Conservation (phyloP, 257 asterid species). For the Fraxinus quadrangulata region DNA sequence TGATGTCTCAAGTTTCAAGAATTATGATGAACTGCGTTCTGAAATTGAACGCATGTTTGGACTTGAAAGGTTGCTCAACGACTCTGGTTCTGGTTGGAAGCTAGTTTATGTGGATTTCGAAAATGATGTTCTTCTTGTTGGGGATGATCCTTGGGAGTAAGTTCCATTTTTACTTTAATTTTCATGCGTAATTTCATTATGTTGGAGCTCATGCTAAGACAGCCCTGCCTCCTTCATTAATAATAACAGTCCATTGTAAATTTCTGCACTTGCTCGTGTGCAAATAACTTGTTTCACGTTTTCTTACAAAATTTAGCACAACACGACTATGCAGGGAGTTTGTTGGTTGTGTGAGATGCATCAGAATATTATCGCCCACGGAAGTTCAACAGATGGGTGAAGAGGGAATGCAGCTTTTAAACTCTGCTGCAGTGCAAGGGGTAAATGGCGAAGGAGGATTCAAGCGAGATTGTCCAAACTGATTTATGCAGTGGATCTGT, state of each 20-base stretch:
- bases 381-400: conserved; percentile 99
- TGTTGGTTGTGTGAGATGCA: conserved; percentile 90
- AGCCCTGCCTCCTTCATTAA: no score
- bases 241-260: neutral
- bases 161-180: conserved; percentile 27
- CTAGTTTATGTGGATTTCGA: conserved; percentile 91
- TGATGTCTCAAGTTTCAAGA: conserved; percentile 74
- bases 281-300: neutral
- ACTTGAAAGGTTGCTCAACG: conserved; percentile 75
- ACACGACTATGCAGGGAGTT: conserved; percentile 61
- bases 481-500: conserved; percentile 6
- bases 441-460: conserved; percentile 37
- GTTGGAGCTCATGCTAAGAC: no score
- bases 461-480: conserved; percentile 35
- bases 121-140: conserved; percentile 83
- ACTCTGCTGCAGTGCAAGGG: conserved; percentile 56
- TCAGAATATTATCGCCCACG: conserved; percentile 80
- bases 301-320: neutral
- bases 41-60: conserved; percentile 94
- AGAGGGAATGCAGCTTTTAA: conserved; percentile 95
- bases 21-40: conserved; percentile 68
- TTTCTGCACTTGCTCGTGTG: neutral
- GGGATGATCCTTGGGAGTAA: conserved; percentile 99
- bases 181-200: neutral
- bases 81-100: conserved; percentile 84